phyloP scores from a whole-genome alignment of 371 early-diverging fungal species.

The Mucor piriformis region DNA sequence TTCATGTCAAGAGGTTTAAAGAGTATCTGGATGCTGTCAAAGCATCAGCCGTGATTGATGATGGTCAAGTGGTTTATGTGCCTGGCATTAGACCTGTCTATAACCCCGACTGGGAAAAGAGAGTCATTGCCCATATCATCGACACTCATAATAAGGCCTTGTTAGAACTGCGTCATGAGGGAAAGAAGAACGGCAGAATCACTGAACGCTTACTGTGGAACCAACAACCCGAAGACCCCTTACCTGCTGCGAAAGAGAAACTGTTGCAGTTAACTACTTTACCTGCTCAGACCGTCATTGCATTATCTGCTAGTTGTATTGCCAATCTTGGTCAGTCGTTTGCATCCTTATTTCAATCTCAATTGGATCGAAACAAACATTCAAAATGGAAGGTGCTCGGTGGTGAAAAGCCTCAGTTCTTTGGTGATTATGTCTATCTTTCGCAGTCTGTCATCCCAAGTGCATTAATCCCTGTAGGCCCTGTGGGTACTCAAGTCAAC shows the following conservation, averaged over 20 bases:
- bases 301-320: constrained; percentile 1
- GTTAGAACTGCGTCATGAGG: constrained; percentile 3
- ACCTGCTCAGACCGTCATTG: constrained; percentile 25
- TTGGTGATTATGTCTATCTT: constrained; percentile 29
- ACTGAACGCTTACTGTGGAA: constrained; percentile 7
- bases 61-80: constrained; percentile 43
- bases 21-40: constrained; percentile 37
- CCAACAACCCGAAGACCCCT: constrained; percentile 5
- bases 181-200: constrained; percentile 9
- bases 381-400: constrained; percentile 6
- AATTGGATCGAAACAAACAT: background rate
- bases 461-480: constrained; percentile 2
- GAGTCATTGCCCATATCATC: constrained; percentile 46
- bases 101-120: constrained; percentile 50
- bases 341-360: constrained; percentile 6
- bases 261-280: constrained; percentile 1
- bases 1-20: constrained; percentile 52
- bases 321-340: constrained; percentile 11
- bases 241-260: background rate
- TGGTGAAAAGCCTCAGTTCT: constrained; percentile 30
- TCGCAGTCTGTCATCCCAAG: constrained; percentile 5
- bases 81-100: constrained; percentile 46
- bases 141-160: constrained; percentile 45
- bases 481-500: constrained; percentile 19
- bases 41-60: constrained; percentile 15